A percentile compares a stretch with the other conserved stretches of the same genome.
Conservation (phyloP, 108 stramenopile species). For the Cyclotella kingstonii region DNA sequence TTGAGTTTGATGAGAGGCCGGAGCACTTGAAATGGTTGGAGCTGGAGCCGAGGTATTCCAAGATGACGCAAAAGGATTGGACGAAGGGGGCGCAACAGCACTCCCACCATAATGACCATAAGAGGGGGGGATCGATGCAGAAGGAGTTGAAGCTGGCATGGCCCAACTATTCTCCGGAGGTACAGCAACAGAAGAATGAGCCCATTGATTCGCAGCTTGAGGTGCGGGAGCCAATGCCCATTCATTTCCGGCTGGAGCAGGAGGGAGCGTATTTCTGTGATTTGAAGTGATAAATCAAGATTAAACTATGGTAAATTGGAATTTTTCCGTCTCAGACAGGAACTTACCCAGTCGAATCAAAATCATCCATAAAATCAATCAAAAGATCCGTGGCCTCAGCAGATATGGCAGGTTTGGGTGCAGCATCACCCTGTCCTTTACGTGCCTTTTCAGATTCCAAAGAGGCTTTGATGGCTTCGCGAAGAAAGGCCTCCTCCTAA, state of each 20-base stretch:
- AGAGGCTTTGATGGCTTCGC: constrained; percentile 82
- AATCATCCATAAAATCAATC: constrained; percentile 66
- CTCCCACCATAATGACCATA: not conserved
- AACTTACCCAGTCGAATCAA: constrained; percentile 35
- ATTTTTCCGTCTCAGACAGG: too few species aligned
- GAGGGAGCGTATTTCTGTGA: constrained; percentile 25
- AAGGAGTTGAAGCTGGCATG: constrained; percentile 13
- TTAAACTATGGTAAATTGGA: too few species aligned
- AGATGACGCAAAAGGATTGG: constrained; percentile 25
- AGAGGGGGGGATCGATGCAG: constrained; percentile 1
- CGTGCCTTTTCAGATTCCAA: constrained; percentile 40
- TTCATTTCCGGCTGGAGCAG: constrained; percentile 31
- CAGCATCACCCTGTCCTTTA: constrained; percentile 8
- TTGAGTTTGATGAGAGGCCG: constrained; percentile 8
- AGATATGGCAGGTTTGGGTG: constrained; percentile 24
- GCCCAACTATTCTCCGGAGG: constrained; percentile 30
- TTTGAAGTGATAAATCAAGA: not conserved
- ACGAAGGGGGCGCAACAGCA: constrained; percentile 8
- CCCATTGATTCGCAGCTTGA: constrained; percentile 25
- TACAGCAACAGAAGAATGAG: constrained; percentile 34
- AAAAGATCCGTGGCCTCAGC: constrained; percentile 49
- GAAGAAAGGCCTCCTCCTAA: constrained; percentile 79
- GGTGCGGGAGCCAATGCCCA: constrained; percentile 50
- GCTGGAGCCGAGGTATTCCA: constrained; percentile 7
- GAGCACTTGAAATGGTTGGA: constrained; percentile 12